Evolutionary conservation across 2,329 filamentous ascomycete species (phyloP), one percentile per base, ranked within the genome.

Genomic region (Orbilia javanica): DNA sequence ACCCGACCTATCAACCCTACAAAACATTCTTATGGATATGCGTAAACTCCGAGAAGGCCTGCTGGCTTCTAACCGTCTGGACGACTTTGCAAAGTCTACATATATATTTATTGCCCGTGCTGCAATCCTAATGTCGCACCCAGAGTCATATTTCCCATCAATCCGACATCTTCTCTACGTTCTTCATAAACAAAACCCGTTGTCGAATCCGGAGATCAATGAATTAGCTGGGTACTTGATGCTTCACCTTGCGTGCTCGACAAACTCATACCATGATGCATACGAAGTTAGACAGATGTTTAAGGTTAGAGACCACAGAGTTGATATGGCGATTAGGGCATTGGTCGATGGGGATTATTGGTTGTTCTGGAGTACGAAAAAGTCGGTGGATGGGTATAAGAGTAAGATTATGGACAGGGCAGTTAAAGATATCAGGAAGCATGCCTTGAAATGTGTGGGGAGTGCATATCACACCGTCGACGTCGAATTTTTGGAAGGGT

Each of bases 31-130:
- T 67, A 89, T 92, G 82, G 93, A 95, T 2, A 90, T 98, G 83
- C 91, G 96, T 79, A 98, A 97, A 84, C 89, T 99, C 34, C 90
- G 96, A 71, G 96, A 99, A 86, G 94, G 91, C 25, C 91, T 98
- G 57, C 89, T 97, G 1, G 93, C 93, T 11, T 90, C 92, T 7
- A 89, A 90, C 66, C 90, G 94, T 20, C 86, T 87, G 39, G 92
- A 97, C 82, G 87, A 89, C 65, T 99, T 99, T 84, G 91, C 95
- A 0, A 90, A 92, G n/a, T 90, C 94, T 81, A 93, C 91, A 15
- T 97, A 98, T 84, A 90, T 97, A 79, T 98, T 98, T 86, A 93
- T 93, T 82, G 93, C 97, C 81, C 91, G 94, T 68, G 87, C 94
- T 27, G 90, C 92, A 25, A 91, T 99, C 79, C 88, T 97, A 36